Percentiles rank a stretch among this genome's conserved stretches.
Evolutionary conservation across 2,329 filamentous ascomycete species (phyloP).

Genomic region (Fusarium guadeloupense): DNA sequence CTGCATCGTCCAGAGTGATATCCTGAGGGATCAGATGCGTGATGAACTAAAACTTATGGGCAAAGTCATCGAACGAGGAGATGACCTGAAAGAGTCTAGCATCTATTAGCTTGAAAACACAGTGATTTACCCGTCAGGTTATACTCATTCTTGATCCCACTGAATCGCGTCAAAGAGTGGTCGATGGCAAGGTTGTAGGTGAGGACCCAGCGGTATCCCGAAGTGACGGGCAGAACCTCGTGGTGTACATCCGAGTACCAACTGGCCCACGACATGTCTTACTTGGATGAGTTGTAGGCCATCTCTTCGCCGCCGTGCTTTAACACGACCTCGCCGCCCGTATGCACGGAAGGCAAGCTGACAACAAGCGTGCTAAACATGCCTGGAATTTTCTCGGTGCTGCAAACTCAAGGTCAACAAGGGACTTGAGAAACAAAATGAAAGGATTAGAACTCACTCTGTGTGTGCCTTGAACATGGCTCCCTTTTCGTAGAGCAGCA

Average conservation of each 20-base stretch:
- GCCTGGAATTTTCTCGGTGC: conserved; percentile 56
- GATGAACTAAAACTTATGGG: conserved; percentile 3
- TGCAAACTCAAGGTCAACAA: conserved; percentile 14
- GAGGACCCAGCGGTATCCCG: conserved; percentile 60
- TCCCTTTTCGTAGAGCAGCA: conserved; percentile 60
- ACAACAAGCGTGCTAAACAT: conserved; percentile 63
- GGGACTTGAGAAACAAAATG: not conserved
- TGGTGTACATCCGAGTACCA: conserved; percentile 64
- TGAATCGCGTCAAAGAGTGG: conserved; percentile 6
- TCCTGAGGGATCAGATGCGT: not conserved
- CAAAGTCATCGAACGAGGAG: not conserved
- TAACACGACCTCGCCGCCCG: conserved; percentile 57
- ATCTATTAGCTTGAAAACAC: not conserved
- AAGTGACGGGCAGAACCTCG: conserved; percentile 57
- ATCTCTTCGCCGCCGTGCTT: conserved; percentile 49
- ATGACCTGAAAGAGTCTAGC: not conserved
- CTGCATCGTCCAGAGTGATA: conserved; percentile 13
- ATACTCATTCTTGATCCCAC: conserved; percentile 1
- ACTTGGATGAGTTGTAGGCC: conserved; percentile 45
- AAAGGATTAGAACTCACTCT: conserved; percentile 43
- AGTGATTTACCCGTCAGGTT: not conserved
- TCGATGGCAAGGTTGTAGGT: conserved; percentile 59
- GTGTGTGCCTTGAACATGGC: conserved; percentile 59
- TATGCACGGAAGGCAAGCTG: conserved; percentile 57
- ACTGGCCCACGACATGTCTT: conserved; percentile 35